phyloP scores from a whole-genome alignment of 1,139 yeast genomes.

The Suzukiozyma palmioleophila region DNA sequence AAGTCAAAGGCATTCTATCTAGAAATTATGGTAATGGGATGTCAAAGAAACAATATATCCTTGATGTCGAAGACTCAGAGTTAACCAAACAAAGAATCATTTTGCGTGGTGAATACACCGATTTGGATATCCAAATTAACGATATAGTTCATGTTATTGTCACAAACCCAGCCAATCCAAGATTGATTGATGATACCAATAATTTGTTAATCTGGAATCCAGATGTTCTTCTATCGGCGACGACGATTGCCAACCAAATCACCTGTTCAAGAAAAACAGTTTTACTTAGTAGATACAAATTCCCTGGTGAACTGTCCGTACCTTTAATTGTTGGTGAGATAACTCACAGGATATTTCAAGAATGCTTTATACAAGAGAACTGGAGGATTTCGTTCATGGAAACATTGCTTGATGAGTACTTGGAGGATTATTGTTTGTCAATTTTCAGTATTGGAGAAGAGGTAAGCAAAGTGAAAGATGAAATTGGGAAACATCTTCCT shows the following conservation, averaged over 20 bases:
- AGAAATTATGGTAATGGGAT: slow-evolving; percentile 13
- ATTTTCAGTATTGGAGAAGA: slow-evolving; percentile 57
- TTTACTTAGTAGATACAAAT: slow-evolving; percentile 48
- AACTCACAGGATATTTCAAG: slow-evolving; percentile 75
- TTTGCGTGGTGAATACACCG: slow-evolving; percentile 46
- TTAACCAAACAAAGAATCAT: slow-evolving; percentile 36
- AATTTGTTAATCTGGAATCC: slow-evolving; percentile 78
- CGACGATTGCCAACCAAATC: slow-evolving; percentile 73
- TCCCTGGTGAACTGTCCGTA: slow-evolving; percentile 52
- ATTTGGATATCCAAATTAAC: slow-evolving; percentile 34
- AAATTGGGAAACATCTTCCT: slow-evolving; percentile 47
- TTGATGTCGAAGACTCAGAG: slow-evolving; percentile 41
- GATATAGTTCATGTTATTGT: slow-evolving; percentile 64
- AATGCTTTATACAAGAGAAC: slow-evolving; percentile 45
- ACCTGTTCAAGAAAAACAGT: slow-evolving; percentile 71
- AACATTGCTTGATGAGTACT: slow-evolving; percentile 39
- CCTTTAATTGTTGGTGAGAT: slow-evolving; percentile 74
- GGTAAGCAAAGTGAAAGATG: slow-evolving; percentile 42
- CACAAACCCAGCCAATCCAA: slow-evolving; percentile 33
- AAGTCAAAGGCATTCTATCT: slow-evolving; percentile 33
- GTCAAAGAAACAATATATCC: slow-evolving; percentile 40
- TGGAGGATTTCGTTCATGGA: slow-evolving; percentile 45
- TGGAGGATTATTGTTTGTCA: slow-evolving; percentile 41
- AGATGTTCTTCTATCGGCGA: slow-evolving; percentile 75
- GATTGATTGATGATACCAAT: slow-evolving; percentile 50